Conservation (phyloP, 176 grass and related monocot genomes). For the Chrysopogon serrulatus region DNA sequence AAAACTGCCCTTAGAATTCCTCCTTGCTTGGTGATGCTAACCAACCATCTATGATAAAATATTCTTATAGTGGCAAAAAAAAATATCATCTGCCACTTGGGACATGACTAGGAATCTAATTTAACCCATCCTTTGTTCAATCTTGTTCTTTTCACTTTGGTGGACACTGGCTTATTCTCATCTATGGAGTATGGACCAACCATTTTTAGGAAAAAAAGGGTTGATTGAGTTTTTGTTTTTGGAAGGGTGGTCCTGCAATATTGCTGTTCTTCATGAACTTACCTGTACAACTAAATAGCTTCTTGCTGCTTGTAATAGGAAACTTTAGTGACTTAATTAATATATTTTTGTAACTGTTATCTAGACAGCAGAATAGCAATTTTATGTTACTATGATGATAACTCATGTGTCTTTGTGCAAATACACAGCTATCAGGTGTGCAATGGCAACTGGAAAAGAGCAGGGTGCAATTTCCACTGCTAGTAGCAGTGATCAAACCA, state of each 20-base stretch:
- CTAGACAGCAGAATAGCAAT: neutral
- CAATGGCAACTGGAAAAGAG: slow-evolving; percentile 42
- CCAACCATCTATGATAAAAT: neutral
- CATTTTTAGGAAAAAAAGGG: neutral
- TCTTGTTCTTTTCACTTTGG: neutral
- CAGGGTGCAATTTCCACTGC: slow-evolving; percentile 17
- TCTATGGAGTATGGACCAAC: neutral
- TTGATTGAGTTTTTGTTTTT: neutral
- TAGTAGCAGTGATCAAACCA: slow-evolving; percentile 22
- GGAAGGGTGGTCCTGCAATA: neutral
- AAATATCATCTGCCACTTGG: neutral
- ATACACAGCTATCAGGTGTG: slow-evolving; percentile 54
- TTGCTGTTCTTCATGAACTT: neutral
- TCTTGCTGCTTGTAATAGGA: neutral
- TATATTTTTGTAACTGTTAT: neutral
- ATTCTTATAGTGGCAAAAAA: no score
- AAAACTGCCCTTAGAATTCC: neutral
- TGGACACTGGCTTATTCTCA: neutral
- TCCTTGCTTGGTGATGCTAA: neutral
- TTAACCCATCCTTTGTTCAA: neutral
- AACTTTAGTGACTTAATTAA: neutral
- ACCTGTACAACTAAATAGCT: neutral
- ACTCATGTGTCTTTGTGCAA: neutral
- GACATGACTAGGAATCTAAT: neutral
- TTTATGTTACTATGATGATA: neutral